A percentile compares a stretch with the other conserved stretches of the same genome.
These are phyloP conservation scores for Phoenix dactylifera DNA, from an alignment of 176 grass and related monocot genomes.

Conservation along the genomic window DNA sequence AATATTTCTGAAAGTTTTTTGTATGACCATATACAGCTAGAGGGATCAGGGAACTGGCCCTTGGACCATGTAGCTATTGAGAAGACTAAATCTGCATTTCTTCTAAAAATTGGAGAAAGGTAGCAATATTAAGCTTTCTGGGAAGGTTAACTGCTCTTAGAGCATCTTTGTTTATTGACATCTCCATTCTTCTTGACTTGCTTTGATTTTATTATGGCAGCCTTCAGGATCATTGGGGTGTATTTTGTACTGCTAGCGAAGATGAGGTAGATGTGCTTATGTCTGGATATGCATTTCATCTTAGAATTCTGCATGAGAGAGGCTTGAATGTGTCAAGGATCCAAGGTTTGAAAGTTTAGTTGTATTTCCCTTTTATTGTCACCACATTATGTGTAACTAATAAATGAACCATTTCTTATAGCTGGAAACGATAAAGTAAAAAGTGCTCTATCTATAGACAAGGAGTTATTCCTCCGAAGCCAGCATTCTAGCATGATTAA, in stretches of 20 bases:
- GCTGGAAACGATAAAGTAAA: constrained; percentile 39
- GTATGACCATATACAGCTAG: constrained; percentile 43
- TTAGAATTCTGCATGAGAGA: constrained; percentile 88
- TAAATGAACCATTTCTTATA: constrained; percentile 9
- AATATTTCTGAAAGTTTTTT: neutral
- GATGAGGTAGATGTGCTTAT: constrained; percentile 77
- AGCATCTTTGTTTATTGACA: neutral
- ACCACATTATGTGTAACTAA: no score
- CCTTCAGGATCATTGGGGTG: constrained; percentile 54
- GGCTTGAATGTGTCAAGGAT: constrained; percentile 39
- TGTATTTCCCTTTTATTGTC: no score
- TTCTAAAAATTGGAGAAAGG: constrained; percentile 96
- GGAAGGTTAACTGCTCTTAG: neutral
- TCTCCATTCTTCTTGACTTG: neutral
- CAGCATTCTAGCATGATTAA: constrained; percentile 99
- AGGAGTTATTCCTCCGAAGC: constrained; percentile 65
- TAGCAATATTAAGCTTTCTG: constrained; percentile 10
- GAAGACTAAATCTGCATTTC: constrained; percentile 89
- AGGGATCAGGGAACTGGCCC: constrained; percentile 94
- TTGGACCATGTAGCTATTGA: constrained; percentile 77
- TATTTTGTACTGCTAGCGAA: constrained; percentile 61
- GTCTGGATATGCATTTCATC: constrained; percentile 86
- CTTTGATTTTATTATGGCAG: constrained; percentile 34
- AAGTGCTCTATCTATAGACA: constrained; percentile 47
- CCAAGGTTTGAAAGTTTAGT: constrained; percentile 38